Base-by-base conservation (phyloP, 2,329 filamentous ascomycete species). In the Aureobasidium sp. region DNA sequence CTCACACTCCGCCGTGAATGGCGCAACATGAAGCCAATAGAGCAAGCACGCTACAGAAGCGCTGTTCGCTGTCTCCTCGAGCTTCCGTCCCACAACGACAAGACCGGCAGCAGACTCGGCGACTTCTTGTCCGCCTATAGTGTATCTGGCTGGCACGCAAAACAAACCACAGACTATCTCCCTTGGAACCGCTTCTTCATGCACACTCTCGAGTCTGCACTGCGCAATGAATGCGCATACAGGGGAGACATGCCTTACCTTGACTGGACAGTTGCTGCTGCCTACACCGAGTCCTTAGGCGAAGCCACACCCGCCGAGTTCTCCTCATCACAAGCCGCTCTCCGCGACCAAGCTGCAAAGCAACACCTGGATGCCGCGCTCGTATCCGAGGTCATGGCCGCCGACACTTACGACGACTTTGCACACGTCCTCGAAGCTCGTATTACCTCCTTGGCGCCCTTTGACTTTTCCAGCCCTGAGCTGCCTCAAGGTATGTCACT, bases 161-260 rank as follows among this genome's bases (percentile, higher is more conserved):
- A 68, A 51, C 58, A 67, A 51, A 66, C 63, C 31, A 65, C 65
- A 2, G 49, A 65, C 5, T 71, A 68, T 57, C 58, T 70, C 9
- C 65, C 67, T 7, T 70, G 69, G 68, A 69, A 71, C 55, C 64
- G 69, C 36, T 70, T 65, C 47, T 69, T 69, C 51, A 44, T 70
- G 17, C 65, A 68, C 47, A 61, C 65, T 20, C 69, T 68, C 42
- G 69, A 71, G 58, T 59, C 22, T 2, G 64, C 68, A 8, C 49
- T 71, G 15, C 44, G 65, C n/a, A 60, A 65, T 1, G 44, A 65
- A 31, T 71, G 70, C 52, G 64, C 61, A 0, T 71, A 70, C 57
- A 55, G 53, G 3, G 69, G 67, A 17, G 31, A 62, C 34, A 49
- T 66, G 27, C 61, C 65, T 22, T 71, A 70, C 61, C 70, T 68